These are phyloP conservation scores for Tulasnella sp. DNA, from an alignment of 768 basidiomycete genomes.

Conservation along the genomic window DNA sequence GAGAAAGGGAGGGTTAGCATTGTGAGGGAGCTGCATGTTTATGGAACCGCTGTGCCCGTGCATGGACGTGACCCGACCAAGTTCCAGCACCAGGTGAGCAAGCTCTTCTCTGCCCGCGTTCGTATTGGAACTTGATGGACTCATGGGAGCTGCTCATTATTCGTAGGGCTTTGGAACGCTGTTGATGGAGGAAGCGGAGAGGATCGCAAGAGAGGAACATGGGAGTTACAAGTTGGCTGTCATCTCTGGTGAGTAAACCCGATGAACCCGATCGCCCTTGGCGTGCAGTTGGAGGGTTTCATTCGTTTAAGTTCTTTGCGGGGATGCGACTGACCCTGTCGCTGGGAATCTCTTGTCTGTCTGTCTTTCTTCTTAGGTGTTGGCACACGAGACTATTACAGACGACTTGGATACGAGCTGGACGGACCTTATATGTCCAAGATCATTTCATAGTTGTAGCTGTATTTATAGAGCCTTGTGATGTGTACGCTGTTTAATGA, in stretches of 20 bases:
- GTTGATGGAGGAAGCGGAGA: slow-evolving; percentile 98
- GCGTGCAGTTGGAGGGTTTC: not conserved
- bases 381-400: slow-evolving; percentile 95
- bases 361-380: slow-evolving; percentile 59
- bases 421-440: slow-evolving; percentile 99
- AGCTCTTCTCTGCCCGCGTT: not conserved
- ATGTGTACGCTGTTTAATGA: not conserved
- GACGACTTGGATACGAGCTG: slow-evolving; percentile 84
- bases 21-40: slow-evolving; percentile 93
- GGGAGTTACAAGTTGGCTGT: slow-evolving; percentile 94
- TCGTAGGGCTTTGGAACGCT: slow-evolving; percentile 89
- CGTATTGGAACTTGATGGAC: not conserved
- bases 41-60: slow-evolving; percentile 95
- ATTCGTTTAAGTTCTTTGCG: not conserved
- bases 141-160: not conserved
- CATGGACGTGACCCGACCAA: slow-evolving; percentile 97
- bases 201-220: slow-evolving; percentile 95
- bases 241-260: slow-evolving; percentile 63
- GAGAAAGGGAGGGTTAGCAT: slow-evolving; percentile 80
- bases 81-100: slow-evolving; percentile 85
- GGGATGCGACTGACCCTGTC: slow-evolving; percentile 5
- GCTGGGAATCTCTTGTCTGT: not conserved
- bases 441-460: slow-evolving; percentile 40
- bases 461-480: not conserved
- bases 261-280: not conserved